Conservation (phyloP, 257 asterid species). For the Fraxinus anomala region DNA sequence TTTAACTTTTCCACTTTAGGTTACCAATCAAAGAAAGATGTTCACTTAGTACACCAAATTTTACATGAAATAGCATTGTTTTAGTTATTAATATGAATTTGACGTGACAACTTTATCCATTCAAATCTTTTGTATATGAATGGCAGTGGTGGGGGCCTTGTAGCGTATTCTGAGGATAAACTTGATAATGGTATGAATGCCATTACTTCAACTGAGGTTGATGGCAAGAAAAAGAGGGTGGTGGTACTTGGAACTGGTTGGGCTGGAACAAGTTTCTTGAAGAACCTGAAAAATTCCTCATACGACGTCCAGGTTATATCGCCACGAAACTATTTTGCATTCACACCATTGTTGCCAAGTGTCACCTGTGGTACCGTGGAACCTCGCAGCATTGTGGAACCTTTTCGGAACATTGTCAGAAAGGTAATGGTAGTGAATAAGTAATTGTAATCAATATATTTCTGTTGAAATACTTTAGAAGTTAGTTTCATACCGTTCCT, state of each 20-base stretch:
- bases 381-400: constrained; percentile 62
- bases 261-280: constrained; percentile 94
- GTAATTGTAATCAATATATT: constrained; percentile 2
- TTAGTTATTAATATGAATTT: not conserved
- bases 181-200: constrained; percentile 36
- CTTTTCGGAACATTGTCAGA: constrained; percentile 85
- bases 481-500: constrained; percentile 7
- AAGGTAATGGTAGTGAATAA: constrained; percentile 47
- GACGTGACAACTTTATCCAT: too few relatives aligned
- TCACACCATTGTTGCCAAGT: constrained; percentile 93
- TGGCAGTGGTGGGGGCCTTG: constrained; percentile 79
- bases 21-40: not conserved
- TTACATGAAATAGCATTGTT: not conserved
- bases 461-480: not conserved
- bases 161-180: constrained; percentile 75
- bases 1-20: not conserved
- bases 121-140: constrained; percentile 9
- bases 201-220: constrained; percentile 41
- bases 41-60: not conserved
- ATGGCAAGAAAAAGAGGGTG: constrained; percentile 65
- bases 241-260: constrained; percentile 99
- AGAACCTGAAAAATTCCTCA: constrained; percentile 65
- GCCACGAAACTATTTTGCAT: constrained; percentile 92
- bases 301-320: constrained; percentile 92
- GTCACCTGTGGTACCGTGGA: constrained; percentile 96